Evolutionary conservation across 2,329 filamentous ascomycete species (phyloP).

Genomic region (Dryadomyces quercivorus): DNA sequence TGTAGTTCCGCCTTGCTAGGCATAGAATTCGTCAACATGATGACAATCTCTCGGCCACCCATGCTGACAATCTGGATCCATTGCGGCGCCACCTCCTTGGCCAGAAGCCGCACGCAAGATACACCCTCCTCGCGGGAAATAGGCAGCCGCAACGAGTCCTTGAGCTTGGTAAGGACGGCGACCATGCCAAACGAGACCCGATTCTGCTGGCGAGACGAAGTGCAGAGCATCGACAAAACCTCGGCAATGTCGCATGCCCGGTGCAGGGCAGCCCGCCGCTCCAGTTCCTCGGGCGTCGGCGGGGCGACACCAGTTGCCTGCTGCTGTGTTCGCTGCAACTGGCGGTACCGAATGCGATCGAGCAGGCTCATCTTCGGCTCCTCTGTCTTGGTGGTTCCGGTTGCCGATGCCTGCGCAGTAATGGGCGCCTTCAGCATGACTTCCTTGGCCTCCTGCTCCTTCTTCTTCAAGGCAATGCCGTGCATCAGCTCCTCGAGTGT

Average conservation of each 20-base stretch:
- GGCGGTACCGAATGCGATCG: constrained; percentile 64
- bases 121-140: constrained; percentile 40
- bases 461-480: constrained; percentile 40
- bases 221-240: constrained; percentile 54
- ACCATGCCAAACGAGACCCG: constrained; percentile 55
- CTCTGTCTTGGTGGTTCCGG: not conserved
- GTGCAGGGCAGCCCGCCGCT: constrained; percentile 52
- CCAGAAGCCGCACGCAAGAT: constrained; percentile 37
- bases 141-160: constrained; percentile 50
- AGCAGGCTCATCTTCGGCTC: constrained; percentile 49
- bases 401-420: not conserved
- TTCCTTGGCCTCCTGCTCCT: constrained; percentile 26
- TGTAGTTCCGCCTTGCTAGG: constrained; percentile 22
- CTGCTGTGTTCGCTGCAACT: constrained; percentile 33
- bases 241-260: constrained; percentile 56
- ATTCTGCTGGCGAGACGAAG: constrained; percentile 34
- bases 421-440: constrained; percentile 22
- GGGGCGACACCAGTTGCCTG: constrained; percentile 30
- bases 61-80: constrained; percentile 42
- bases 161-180: constrained; percentile 50
- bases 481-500: constrained; percentile 58
- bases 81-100: constrained; percentile 40
- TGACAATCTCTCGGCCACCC: constrained; percentile 42
- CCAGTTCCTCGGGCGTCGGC: constrained; percentile 33
- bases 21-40: constrained; percentile 32